Base-by-base conservation (phyloP, 805 yeast species). In the Tetrapisispora iriomotensis region DNA sequence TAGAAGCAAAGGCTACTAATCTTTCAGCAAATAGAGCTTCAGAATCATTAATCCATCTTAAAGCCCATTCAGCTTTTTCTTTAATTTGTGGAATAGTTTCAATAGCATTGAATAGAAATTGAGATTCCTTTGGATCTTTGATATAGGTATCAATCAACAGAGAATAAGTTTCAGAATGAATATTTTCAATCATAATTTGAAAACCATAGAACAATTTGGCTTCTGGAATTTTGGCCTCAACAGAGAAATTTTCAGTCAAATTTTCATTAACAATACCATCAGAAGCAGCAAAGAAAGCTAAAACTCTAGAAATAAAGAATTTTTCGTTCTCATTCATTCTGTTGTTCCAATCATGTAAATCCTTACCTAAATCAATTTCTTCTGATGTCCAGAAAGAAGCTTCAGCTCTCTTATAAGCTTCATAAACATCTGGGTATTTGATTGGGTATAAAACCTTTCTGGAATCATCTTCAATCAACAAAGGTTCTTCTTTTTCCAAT, bases 331-430 rank as follows among this genome's bases (percentile, higher is more conserved):
- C 92, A 60, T 72, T 88, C 71, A 90, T 71, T 57, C 72, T 71
- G 68, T 82, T 75, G 62, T 85, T 88, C 98, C 98, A 90, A 69
- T 90, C 98, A 55, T 74, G 75, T 44, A 73, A 60, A 65, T 90
- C 98, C 71, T 90, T 92, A 40, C 94, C 79, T 48, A 90, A 75
- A 66, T 90, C 98, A 50, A 90, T 87, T 69, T 92, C 98, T 71
- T 90, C 98, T 35, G 97, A 96, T 29, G 97, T 92, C 98, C 98
- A 90, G 75, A 90, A 90, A 6, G 97, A 90, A 13, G 98, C 98
- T 72, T 92, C 98, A 37, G 97, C 96, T 68, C 90, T 86, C 73
- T 90, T 90, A 69, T 90, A 90, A 73, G 94, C 88, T 66, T 90
- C 95, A 97, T 97, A 90, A 63, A 90, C 84, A 68, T 90, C 97